Base-by-base conservation (phyloP, 257 asterid species). In the Craterostigma plantagineum region DNA sequence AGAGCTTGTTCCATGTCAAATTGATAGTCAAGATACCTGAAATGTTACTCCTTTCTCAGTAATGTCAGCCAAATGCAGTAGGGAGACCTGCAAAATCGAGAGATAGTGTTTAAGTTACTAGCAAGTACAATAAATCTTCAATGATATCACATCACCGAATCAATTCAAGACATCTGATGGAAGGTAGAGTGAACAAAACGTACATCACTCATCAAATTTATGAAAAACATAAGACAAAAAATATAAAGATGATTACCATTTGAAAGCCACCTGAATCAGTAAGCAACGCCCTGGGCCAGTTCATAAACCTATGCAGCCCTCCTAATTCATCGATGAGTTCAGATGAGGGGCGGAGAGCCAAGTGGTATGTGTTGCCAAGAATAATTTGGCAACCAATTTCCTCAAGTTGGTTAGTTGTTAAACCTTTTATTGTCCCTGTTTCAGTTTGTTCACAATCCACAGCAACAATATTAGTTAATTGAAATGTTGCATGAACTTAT, bases 181-280 rank as follows among this genome's bases (percentile, higher is more conserved):
- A 23, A 23, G 30, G 30, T 2, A 23, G 30, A 23, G 6, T 6
- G 6, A 6, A 2, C 2, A 23, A 2, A 23, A 23, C 6, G 6
- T 23, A 23, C 6, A 23, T 23, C 30, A 23, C 6, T 23, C 30
- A 23, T 23, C 6, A 23, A 23, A 23, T 23, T 6, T 23, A 2
- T 23, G 30, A 23, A 23, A 2, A 23, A 2, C 30, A 23, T 23
- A 2, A 23, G 6, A 23, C 30, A 23, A 23, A 2, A 23, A 2
- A 23, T 2, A 40, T 40, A n/a, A 12, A 15, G 9, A 33, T n/a
- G 34, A 53, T 18, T 65, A 87, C 98, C 98, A 90, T 90, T 74
- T 90, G 98, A 69, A 90, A 90, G 51, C 98, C 98, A 53, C 95
- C 98, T 15, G 98, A 90, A 63, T 87, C 98, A 0, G 98, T 90